Conservation (phyloP, 805 yeast species). For the Millerozyma miso region DNA sequence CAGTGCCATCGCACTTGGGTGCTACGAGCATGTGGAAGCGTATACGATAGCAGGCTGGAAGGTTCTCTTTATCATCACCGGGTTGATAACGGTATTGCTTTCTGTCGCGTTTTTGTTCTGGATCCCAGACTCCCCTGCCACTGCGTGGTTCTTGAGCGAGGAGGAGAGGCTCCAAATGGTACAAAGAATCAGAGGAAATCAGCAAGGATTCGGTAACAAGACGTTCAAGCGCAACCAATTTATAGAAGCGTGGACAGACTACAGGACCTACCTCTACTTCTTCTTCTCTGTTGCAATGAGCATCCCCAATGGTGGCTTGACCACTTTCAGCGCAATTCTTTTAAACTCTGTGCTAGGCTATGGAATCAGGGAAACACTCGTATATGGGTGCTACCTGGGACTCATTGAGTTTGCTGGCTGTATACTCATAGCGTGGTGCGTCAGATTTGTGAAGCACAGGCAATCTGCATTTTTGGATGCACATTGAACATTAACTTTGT, state of each 20-base stretch:
- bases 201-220: constrained; percentile 41
- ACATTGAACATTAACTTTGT: background rate
- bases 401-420: constrained; percentile 22
- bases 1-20: constrained; percentile 51
- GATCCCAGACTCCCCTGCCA: constrained; percentile 34
- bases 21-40: constrained; percentile 31
- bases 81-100: constrained; percentile 50
- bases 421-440: constrained; percentile 21
- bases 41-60: constrained; percentile 54
- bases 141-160: constrained; percentile 36
- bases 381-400: constrained; percentile 1
- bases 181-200: constrained; percentile 25
- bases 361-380: background rate
- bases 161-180: constrained; percentile 31
- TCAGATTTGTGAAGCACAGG: constrained; percentile 23
- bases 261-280: constrained; percentile 32
- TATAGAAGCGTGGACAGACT: constrained; percentile 31
- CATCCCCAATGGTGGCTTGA: constrained; percentile 36
- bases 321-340: constrained; percentile 31
- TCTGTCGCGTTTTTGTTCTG: constrained; percentile 46
- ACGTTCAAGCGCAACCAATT: constrained; percentile 35
- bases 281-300: constrained; percentile 20
- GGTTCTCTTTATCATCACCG: constrained; percentile 54
- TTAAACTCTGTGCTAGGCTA: constrained; percentile 5
- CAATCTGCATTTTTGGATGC: constrained; percentile 18